phyloP scores from a whole-genome alignment of 768 basidiomycete species.

The Suillus fuscotomentosus region DNA sequence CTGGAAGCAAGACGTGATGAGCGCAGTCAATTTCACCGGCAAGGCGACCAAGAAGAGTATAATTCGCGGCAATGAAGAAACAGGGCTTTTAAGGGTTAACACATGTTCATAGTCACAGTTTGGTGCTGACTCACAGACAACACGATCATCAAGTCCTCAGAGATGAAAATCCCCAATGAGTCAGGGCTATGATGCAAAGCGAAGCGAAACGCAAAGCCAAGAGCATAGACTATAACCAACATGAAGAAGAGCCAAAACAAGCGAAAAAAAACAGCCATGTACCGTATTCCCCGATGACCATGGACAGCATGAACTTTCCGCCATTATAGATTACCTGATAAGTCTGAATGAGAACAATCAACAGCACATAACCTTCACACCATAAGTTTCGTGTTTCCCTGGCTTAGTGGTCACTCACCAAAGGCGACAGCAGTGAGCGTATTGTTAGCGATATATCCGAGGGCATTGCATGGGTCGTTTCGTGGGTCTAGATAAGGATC shows the following conservation, averaged over 20 bases:
- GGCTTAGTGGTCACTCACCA: slow-evolving; percentile 27
- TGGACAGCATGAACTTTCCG: slow-evolving; percentile 57
- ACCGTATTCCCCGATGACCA: slow-evolving; percentile 62
- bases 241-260: neutral
- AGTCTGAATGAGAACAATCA: slow-evolving; percentile 45
- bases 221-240: slow-evolving; percentile 46
- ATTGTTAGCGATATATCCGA: slow-evolving; percentile 57
- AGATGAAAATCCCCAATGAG: slow-evolving; percentile 50
- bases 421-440: slow-evolving; percentile 50
- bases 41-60: slow-evolving; percentile 63
- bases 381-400: neutral
- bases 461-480: slow-evolving; percentile 51
- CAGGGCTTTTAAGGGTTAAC: slow-evolving; percentile 48
- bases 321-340: slow-evolving; percentile 42
- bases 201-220: slow-evolving; percentile 57
- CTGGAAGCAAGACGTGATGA: slow-evolving; percentile 45
- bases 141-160: slow-evolving; percentile 58
- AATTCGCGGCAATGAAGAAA: slow-evolving; percentile 70
- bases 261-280: slow-evolving; percentile 15
- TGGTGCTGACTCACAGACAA: slow-evolving; percentile 39
- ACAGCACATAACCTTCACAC: slow-evolving; percentile 35
- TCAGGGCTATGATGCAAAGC: slow-evolving; percentile 53
- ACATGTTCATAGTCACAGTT: neutral
- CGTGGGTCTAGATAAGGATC: slow-evolving; percentile 49
- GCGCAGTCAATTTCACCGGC: slow-evolving; percentile 48